Percentiles rank a stretch among this genome's conserved stretches.
These are phyloP conservation scores for Phytophthora crassamura DNA, from an alignment of 352 stramenopile genomes.

Conservation along the genomic window DNA sequence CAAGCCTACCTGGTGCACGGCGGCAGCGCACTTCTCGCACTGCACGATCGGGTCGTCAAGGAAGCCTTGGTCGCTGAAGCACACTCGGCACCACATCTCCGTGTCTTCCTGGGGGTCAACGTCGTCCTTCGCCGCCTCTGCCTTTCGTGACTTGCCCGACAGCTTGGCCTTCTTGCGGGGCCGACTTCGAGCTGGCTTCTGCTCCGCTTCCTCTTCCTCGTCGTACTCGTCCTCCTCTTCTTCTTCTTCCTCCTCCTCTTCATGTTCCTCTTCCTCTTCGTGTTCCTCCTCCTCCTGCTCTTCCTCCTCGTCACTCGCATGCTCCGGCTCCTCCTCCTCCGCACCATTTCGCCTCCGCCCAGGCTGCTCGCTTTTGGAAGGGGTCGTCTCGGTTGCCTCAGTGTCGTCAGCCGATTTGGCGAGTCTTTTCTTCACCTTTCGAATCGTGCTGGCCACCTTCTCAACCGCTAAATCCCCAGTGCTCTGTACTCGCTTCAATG, in stretches of 20 bases:
- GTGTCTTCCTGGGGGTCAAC: slow-evolving; percentile 74
- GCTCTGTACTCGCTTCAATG: slow-evolving; percentile 32
- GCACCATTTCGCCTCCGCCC: slow-evolving; percentile 7
- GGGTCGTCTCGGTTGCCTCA: slow-evolving; percentile 20
- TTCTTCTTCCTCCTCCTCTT: slow-evolving; percentile 60
- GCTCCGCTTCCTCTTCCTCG: slow-evolving; percentile 45
- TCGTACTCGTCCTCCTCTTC: slow-evolving; percentile 52
- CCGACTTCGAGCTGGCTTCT: slow-evolving; percentile 38
- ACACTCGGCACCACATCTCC: slow-evolving; percentile 92
- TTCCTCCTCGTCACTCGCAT: slow-evolving; percentile 40
- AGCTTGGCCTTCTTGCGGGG: slow-evolving; percentile 45
- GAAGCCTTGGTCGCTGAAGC: slow-evolving; percentile 88
- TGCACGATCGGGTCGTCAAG: slow-evolving; percentile 90
- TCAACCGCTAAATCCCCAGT: slow-evolving; percentile 42
- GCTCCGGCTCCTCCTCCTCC: slow-evolving; percentile 42
- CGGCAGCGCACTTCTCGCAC: slow-evolving; percentile 85
- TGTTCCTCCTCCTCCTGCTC: slow-evolving; percentile 36
- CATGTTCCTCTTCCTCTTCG: slow-evolving; percentile 29
- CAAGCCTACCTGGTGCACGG: slow-evolving; percentile 79
- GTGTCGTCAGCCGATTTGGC: slow-evolving; percentile 18
- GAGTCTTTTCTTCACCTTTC: slow-evolving; percentile 56
- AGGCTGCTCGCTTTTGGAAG: slow-evolving; percentile 21
- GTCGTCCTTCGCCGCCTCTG: slow-evolving; percentile 22
- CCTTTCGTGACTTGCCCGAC: slow-evolving; percentile 26
- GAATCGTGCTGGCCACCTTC: slow-evolving; percentile 48